A percentile compares a stretch with the other conserved stretches of the same genome.
Evolutionary conservation across 208 protist species (phyloP).

Genomic region (Acanthamoeba healyi): DNA sequence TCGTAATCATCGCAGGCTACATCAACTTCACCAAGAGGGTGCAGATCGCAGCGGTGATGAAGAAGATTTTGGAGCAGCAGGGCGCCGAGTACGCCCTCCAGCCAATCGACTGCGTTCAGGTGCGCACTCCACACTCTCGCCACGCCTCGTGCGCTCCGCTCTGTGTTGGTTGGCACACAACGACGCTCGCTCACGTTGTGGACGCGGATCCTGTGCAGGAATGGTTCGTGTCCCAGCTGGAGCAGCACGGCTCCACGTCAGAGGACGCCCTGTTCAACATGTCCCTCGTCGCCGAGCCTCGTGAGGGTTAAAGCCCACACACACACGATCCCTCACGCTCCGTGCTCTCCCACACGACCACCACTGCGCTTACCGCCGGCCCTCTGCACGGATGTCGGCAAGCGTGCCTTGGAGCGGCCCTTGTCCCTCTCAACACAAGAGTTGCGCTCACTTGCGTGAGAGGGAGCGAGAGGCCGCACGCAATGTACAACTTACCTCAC

Average conservation of each 20-base stretch:
- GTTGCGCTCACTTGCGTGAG: too few relatives aligned
- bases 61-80: conserved; percentile 60
- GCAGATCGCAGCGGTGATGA: conserved; percentile 51
- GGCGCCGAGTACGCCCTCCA: conserved; percentile 9
- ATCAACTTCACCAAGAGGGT: conserved; percentile 57
- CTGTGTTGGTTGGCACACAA: not conserved
- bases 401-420: too few relatives aligned
- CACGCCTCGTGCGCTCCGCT: not conserved
- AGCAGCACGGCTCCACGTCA: not conserved
- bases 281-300: conserved; percentile 46
- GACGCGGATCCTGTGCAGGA: not conserved
- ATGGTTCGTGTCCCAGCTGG: conserved; percentile 52
- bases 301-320: not conserved
- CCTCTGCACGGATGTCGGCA: too few relatives aligned
- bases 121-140: too few relatives aligned
- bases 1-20: not conserved
- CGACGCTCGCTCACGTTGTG: not conserved
- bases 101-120: conserved; percentile 18
- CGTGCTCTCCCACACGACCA: too few relatives aligned
- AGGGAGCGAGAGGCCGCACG: too few relatives aligned
- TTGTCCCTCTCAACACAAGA: too few relatives aligned
- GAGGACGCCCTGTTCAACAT: conserved; percentile 41
- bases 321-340: too few relatives aligned
- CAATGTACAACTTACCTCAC: too few relatives aligned
- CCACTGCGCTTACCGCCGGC: too few relatives aligned